Evolutionary conservation across 2,329 filamentous ascomycete species (phyloP), one percentile per base, ranked within the genome.

Genomic region (Alternaria dauci): DNA sequence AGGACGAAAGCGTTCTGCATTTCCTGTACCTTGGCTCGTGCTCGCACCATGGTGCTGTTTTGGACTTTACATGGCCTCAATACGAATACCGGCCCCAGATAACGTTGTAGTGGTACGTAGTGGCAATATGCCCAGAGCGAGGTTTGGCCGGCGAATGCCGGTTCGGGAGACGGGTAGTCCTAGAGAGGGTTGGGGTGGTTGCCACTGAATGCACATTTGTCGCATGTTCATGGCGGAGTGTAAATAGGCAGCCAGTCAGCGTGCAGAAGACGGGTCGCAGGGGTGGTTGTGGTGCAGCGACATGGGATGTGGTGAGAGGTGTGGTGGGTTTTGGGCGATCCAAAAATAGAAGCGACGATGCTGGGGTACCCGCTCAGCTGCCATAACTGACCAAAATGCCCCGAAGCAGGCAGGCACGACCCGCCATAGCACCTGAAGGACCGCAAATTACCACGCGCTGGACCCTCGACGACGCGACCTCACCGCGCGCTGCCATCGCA

Each of bases 361-460:
- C 56, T 34, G 52, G 53, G 59, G 63, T 59, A 47, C 30, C 48
- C 34, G 53, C 53, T 48, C 62, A 63, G 63, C 63, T 58, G 63
- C 20, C 63, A 53, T 71, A 71, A 67, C 62, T 65, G 54, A 43
- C 51, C 65, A 67, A 71, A 72, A 71, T 70, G 59, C 62, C 71
- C 71, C 63, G 62, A 73, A 66, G 58, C 55, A 70, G 58, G 62
- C 62, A 63, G 52, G 55, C 55, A 52, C 54, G 59, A 68, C 59
- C 54, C 63, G 63, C 67, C 61, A 59, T 62, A 66, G 52, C 59
- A 51, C 55, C 43, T 61, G 34, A 69, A 69, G 53, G 67, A 61
- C 71, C 62, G 65, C 70, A 73, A 75, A 75, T 74, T 75, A 68
- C 62, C 67, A 62, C 59, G 54, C 36, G 44, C 58, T 42, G 55